phyloP scores from a whole-genome alignment of 78 protist species.

The Guillardia theta region DNA sequence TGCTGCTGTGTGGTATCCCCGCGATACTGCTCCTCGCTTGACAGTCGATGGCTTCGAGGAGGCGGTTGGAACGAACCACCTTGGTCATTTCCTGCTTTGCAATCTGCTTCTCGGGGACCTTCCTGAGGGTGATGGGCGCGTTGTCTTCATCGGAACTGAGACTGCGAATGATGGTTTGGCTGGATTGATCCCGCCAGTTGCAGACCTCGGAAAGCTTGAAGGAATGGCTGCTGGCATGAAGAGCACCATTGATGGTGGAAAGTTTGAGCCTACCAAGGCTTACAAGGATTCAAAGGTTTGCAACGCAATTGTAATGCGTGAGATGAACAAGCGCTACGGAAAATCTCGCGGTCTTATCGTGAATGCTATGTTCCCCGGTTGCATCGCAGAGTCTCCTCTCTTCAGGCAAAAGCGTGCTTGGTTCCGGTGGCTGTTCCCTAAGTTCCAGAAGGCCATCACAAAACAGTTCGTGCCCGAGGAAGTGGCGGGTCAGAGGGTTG shows the following conservation, averaged over 20 bases:
- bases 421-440: not conserved
- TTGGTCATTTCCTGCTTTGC: conserved; percentile 6
- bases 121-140: not conserved
- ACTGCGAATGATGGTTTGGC: not conserved
- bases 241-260: not conserved
- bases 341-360: not conserved
- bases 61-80: conserved; percentile 11
- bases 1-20: not conserved
- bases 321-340: not conserved
- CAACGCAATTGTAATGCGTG: not conserved
- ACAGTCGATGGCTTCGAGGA: conserved; percentile 20
- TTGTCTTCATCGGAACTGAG: not conserved
- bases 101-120: not conserved
- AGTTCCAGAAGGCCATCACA: not conserved
- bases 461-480: conserved; percentile 17
- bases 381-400: conserved; percentile 7
- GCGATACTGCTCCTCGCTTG: not conserved
- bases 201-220: not conserved
- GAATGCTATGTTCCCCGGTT: not conserved
- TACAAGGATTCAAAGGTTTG: conserved; percentile 25
- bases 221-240: not conserved
- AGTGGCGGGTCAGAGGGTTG: not conserved
- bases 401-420: not conserved
- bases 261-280: not conserved
- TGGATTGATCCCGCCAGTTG: not conserved